Base-by-base conservation (phyloP, 2,329 filamentous ascomycete genomes). In the Chaetomium olivaceum region DNA sequence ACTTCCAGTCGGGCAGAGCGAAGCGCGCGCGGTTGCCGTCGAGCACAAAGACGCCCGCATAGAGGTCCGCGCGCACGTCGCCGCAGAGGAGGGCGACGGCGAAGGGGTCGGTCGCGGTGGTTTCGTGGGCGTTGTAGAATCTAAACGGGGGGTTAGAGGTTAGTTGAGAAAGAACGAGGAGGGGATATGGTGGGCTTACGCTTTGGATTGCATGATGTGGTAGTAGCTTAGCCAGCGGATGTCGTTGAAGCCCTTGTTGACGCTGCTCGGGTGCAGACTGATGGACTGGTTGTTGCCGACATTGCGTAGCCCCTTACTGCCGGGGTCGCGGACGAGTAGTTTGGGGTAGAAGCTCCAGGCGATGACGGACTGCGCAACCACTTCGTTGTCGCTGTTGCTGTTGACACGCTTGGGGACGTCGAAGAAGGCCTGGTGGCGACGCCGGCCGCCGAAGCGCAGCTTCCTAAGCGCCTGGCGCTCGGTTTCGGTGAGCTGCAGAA, bases 341-440 rank as follows among this genome's bases (percentile, higher is more conserved):
- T 97, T 97, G 0, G 95, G 95, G 74, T 99, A 98, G 80, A 99
- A 97, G 61, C 92, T 93, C 87, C 92, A 96, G 0, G 93, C 91
- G 71, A 97, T 91, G 51, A 97, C 91, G 0, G 93, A 91, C 67
- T 89, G 87, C 6, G 92, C 84, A 27, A 97, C 83, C 0, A 89
- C 73, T 71, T 99, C 93, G 68, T 96, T 94, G 62, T 89, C 85
- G 69, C 91, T 93, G 74, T 95, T 90, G 33, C 82, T 77, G 72
- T 94, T 89, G 70, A 92, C 89, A 12, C 89, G 83, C 54, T 88
- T 82, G 0, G 93, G 94, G 0, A 97, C 83, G n/a, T 88, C 85
- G 73, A 96, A 96, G 76, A 97, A 97, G 25, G 77, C 73, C 59
- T 84, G 83, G 61, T 89, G 85, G 61, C 91, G 87, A 27, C 88